phyloP scores from a whole-genome alignment of 1,284 basidiomycete genomes.

The Ustilago cynodontis region DNA sequence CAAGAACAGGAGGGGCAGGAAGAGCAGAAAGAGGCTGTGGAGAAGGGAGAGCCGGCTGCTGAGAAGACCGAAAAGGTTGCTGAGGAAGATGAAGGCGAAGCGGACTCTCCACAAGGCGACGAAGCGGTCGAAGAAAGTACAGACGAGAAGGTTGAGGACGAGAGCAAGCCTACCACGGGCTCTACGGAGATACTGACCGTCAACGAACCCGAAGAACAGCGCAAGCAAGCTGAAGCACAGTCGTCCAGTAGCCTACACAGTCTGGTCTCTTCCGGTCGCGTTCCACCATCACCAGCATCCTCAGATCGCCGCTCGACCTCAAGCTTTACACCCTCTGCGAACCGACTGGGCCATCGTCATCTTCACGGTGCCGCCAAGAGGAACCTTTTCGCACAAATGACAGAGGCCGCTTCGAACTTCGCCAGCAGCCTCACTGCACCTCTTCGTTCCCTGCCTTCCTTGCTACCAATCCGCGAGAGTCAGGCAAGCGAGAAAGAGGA shows the following conservation, averaged over 20 bases:
- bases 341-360: slow-evolving; percentile 47
- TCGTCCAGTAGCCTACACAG: background rate
- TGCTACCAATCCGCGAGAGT: slow-evolving; percentile 41
- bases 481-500: slow-evolving; percentile 20
- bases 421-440: slow-evolving; percentile 43
- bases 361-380: slow-evolving; percentile 37
- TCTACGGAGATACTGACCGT: background rate
- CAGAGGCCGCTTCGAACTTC: slow-evolving; percentile 28
- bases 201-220: background rate
- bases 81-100: background rate
- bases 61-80: background rate
- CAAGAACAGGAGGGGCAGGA: too few relatives aligned
- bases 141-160: background rate
- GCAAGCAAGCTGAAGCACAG: background rate
- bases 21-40: too few relatives aligned
- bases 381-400: slow-evolving; percentile 37
- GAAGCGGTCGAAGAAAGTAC: background rate
- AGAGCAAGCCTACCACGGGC: background rate
- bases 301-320: slow-evolving; percentile 40
- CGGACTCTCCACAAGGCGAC: background rate
- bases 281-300: slow-evolving; percentile 48
- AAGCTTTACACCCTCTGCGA: slow-evolving; percentile 44
- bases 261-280: slow-evolving; percentile 15
- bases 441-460: slow-evolving; percentile 28
- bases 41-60: too few relatives aligned